Evolutionary conservation across 2,329 filamentous ascomycete species (phyloP).

Genomic region (Pseudogymnoascus sp.): DNA sequence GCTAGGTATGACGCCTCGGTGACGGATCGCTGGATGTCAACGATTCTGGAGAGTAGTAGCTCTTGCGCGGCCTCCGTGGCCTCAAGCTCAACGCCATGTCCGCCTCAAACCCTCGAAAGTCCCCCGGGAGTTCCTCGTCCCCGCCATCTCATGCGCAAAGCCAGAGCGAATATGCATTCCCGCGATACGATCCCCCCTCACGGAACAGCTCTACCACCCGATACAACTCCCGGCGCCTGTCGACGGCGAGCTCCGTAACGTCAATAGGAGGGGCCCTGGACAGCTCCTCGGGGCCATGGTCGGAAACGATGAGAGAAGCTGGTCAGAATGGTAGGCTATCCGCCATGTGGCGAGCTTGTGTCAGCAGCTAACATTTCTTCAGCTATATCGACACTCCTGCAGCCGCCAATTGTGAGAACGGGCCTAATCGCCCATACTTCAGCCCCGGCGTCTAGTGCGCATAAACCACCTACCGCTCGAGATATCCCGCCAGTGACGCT

Average conservation of each 20-base stretch:
- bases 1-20: conserved; percentile 27
- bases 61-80: conserved; percentile 19
- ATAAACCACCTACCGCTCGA: conserved; percentile 73
- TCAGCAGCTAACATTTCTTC: conserved; percentile 14
- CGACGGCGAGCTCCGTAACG: conserved; percentile 77
- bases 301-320: conserved; percentile 58
- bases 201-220: conserved; percentile 33
- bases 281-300: conserved; percentile 49
- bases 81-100: conserved; percentile 27
- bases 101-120: conserved; percentile 35
- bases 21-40: conserved; percentile 19
- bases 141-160: conserved; percentile 22
- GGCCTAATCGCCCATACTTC: conserved; percentile 73
- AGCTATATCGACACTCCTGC: conserved; percentile 91
- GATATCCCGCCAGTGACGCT: conserved; percentile 92
- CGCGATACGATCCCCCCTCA: conserved; percentile 43
- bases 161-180: conserved; percentile 44
- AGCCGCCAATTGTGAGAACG: conserved; percentile 81
- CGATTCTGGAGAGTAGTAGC: conserved; percentile 13
- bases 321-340: conserved; percentile 64
- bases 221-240: conserved; percentile 59
- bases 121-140: conserved; percentile 38
- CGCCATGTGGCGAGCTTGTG: conserved; percentile 8
- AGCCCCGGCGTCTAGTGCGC: conserved; percentile 58
- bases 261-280: conserved; percentile 83